Evolutionary conservation across 495 filamentous ascomycete species (phyloP).

Genomic region (Aspergillus cavernicola): DNA sequence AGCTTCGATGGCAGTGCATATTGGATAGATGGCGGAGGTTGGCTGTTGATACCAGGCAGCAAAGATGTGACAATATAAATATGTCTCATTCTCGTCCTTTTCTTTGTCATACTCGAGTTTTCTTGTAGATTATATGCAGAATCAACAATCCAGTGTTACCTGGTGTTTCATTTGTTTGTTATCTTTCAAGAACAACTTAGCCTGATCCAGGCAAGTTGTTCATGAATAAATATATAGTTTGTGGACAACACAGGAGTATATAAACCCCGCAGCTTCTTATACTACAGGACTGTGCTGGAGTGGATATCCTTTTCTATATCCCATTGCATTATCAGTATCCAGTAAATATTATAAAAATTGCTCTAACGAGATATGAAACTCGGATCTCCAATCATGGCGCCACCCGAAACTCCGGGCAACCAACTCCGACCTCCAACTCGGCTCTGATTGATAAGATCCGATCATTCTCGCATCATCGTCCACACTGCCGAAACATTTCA

Average conservation of each 20-base stretch:
- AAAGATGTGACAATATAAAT: slow-evolving; percentile 18
- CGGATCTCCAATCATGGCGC: background rate
- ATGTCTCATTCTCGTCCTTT: slow-evolving; percentile 12
- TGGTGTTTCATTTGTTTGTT: slow-evolving; percentile 21
- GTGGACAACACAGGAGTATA: no score
- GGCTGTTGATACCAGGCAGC: background rate
- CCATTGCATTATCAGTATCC: no score
- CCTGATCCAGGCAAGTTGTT: no score
- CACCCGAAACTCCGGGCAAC: background rate
- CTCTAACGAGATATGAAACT: background rate
- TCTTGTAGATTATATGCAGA: slow-evolving; percentile 24
- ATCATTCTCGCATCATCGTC: slow-evolving; percentile 8
- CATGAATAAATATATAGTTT: no score
- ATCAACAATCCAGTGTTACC: slow-evolving; percentile 18
- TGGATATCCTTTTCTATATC: no score
- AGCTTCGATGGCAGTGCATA: background rate
- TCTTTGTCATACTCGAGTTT: slow-evolving; percentile 16
- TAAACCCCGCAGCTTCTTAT: no score
- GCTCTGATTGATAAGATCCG: slow-evolving; percentile 9
- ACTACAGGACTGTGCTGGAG: no score
- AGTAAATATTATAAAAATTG: no score
- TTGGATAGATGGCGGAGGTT: slow-evolving; percentile 2
- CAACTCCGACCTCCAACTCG: background rate
- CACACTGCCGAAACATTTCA: background rate
- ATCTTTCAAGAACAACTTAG: no score